phyloP scores from a whole-genome alignment of 441 rosid genomes.

The Bruguiera hainesii region DNA sequence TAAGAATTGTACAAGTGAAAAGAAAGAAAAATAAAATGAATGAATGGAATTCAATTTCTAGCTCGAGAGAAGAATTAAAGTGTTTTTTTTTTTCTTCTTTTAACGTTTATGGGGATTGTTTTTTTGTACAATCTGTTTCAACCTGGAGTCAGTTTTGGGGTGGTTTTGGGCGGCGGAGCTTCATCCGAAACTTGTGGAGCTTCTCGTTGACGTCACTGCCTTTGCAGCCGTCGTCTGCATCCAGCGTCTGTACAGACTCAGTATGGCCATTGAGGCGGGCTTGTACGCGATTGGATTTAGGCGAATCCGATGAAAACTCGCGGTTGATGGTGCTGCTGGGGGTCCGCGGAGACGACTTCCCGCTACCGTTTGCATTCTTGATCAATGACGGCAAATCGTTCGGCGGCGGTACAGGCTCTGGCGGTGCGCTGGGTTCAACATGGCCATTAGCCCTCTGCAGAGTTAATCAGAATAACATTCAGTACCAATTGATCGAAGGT shows the following conservation, averaged over 20 bases:
- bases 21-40: neutral
- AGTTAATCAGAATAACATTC: slow-evolving; percentile 8
- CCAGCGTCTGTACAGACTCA: slow-evolving; percentile 19
- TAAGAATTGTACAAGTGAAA: neutral
- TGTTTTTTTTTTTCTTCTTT: neutral
- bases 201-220: slow-evolving; percentile 20
- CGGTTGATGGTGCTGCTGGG: slow-evolving; percentile 29
- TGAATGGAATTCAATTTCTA: slow-evolving; percentile 11
- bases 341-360: slow-evolving; percentile 28
- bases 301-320: slow-evolving; percentile 21
- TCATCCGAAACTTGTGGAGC: slow-evolving; percentile 29
- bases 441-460: slow-evolving; percentile 23
- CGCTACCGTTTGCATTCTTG: slow-evolving; percentile 31
- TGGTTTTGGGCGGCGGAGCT: slow-evolving; percentile 54
- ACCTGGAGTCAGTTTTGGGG: slow-evolving; percentile 13
- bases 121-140: slow-evolving; percentile 13
- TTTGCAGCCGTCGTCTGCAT: slow-evolving; percentile 8
- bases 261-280: slow-evolving; percentile 23
- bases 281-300: slow-evolving; percentile 25
- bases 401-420: slow-evolving; percentile 5
- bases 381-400: slow-evolving; percentile 8
- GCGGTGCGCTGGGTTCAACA: slow-evolving; percentile 24
- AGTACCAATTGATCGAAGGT: neutral
- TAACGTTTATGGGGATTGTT: neutral
- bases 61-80: neutral